Evolutionary conservation across 768 basidiomycete species (phyloP), one percentile per base, ranked within the genome.

Genomic region (Clathrus columnatus): DNA sequence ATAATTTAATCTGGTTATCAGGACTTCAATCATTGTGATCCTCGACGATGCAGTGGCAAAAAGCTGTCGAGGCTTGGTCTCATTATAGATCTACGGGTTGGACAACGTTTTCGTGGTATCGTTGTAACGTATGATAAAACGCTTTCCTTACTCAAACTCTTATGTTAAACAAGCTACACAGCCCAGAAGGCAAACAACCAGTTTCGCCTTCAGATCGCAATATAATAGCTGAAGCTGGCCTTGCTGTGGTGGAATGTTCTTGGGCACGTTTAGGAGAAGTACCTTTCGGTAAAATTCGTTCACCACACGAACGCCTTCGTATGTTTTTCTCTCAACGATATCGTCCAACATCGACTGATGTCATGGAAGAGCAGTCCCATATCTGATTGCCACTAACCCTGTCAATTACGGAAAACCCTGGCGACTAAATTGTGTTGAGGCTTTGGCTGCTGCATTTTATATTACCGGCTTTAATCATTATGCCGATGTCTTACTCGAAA

Each of bases 11-110:
- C 53, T 50, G 29, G 29, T 23, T n/a, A 24, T n/a, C 54, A 95
- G 93, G 95, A 99, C 66, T 97, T 99, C 70, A 86, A 89, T 66
- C 96, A 99, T 67, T 99, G 96, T 65, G 95, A 99, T 67, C 94
- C 95, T 0, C 84, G 84, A 47, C 73, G 82, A 52, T 88, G 85
- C 62, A 84, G 82, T 4, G 96, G 96, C 3, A 97, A 96, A 74
- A 94, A 90, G 66, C 81, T 99, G 5, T 76, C 90, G 2, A 75
- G 96, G 7, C 77, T 91, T 17, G 88, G 90, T 1, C 71, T 99
- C 21, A 87, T 97, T 66, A 83, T 79, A 57, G 84, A 90, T 53
- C 81, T 99, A 54, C 76, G 81, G 55, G 79, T 98, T 11, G 94
- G 94, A 0, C 75, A 85, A 29, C 77, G 89, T 44, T 98, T 97